phyloP scores from a whole-genome alignment of 2,329 filamentous ascomycete species.

The Beauveria bassiana region DNA sequence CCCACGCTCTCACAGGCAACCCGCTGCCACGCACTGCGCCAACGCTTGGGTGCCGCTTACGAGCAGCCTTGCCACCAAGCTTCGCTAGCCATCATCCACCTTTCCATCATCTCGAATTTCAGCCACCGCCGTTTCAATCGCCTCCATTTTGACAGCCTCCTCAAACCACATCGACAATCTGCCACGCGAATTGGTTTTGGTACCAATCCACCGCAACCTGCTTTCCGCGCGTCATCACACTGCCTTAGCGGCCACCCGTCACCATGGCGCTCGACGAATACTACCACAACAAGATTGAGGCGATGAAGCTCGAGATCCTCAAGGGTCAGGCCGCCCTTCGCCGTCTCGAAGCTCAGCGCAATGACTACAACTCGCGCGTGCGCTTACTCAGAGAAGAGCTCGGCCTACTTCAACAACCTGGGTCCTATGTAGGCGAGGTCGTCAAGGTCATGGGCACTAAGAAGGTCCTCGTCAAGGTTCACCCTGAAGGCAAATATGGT shows the following conservation, averaged over 20 bases:
- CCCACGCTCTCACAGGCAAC: constrained; percentile 7
- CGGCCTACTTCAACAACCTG: constrained; percentile 89
- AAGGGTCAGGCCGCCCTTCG: constrained; percentile 94
- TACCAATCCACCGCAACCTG: neutral
- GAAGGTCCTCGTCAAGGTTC: constrained; percentile 97
- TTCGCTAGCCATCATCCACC: constrained; percentile 14
- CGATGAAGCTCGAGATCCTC: constrained; percentile 99
- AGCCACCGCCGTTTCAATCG: constrained; percentile 7
- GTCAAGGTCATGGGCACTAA: constrained; percentile 99
- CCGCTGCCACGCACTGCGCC: constrained; percentile 9
- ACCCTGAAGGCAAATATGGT: constrained; percentile 99
- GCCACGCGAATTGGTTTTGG: constrained; percentile 4
- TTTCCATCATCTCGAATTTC: constrained; percentile 4
- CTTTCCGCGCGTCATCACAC: neutral
- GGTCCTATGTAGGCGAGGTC: constrained; percentile 98
- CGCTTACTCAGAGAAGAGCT: constrained; percentile 91
- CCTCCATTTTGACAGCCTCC: neutral
- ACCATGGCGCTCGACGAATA: constrained; percentile 98
- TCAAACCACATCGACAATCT: neutral
- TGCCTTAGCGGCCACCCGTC: constrained; percentile 22
- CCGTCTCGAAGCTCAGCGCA: constrained; percentile 92
- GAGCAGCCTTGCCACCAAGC: constrained; percentile 19
- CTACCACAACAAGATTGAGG: constrained; percentile 99
- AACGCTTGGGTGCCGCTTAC: constrained; percentile 15
- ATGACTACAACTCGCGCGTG: constrained; percentile 98